A percentile compares a stretch with the other conserved stretches of the same genome.
phyloP scores from a whole-genome alignment of 768 basidiomycete species.

The Auriscalpium vulgare region DNA sequence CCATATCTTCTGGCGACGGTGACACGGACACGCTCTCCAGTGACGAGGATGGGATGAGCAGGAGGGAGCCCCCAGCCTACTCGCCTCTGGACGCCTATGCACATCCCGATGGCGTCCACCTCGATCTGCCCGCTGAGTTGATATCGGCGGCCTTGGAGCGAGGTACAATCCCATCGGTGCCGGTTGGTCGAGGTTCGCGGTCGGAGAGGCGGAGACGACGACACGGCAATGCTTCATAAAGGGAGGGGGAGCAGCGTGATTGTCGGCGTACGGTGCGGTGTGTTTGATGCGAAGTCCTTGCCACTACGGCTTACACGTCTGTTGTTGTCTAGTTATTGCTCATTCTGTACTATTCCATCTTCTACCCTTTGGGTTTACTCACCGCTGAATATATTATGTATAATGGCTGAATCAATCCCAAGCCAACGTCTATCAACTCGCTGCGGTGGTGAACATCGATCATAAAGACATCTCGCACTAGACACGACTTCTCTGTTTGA shows the following conservation, averaged over 20 bases:
- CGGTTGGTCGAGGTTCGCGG: constrained; percentile 40
- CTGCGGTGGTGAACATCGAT: too few species aligned
- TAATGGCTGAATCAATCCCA: background rate
- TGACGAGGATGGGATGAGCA: constrained; percentile 31
- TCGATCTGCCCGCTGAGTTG: constrained; percentile 88
- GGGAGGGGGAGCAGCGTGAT: background rate
- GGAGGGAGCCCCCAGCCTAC: constrained; percentile 77
- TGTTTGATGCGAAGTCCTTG: constrained; percentile 12
- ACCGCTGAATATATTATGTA: constrained; percentile 1
- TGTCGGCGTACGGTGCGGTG: background rate
- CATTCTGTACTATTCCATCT: constrained; percentile 9
- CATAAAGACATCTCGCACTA: too few species aligned
- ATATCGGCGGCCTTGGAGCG: constrained; percentile 86
- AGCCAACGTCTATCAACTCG: background rate
- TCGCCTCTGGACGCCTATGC: constrained; percentile 82
- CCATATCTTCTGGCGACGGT: constrained; percentile 7
- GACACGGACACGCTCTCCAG: constrained; percentile 13
- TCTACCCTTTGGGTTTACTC: background rate
- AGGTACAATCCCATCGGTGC: constrained; percentile 47
- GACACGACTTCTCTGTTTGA: too few species aligned
- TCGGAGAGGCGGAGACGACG: constrained; percentile 48
- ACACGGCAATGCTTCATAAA: constrained; percentile 30
- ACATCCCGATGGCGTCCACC: constrained; percentile 84
- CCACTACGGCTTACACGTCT: background rate
- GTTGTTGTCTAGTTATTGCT: constrained; percentile 3